Conservation (phyloP, 441 rosid species). For the Populus hybrid region DNA sequence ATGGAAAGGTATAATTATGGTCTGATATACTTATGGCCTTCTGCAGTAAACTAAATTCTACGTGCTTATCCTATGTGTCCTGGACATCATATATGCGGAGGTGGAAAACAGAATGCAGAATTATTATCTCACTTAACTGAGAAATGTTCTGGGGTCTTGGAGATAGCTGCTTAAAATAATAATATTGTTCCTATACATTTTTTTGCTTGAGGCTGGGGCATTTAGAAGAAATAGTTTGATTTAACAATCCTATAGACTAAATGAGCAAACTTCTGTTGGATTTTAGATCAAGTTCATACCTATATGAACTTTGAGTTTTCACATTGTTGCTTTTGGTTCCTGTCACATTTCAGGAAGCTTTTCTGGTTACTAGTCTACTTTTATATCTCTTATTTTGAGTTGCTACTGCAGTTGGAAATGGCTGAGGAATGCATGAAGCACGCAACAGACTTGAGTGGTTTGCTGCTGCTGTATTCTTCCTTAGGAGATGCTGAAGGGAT, state of each 20-base stretch:
- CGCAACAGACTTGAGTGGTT: slow-evolving; percentile 91
- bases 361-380: background rate
- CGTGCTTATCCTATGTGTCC: background rate
- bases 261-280: background rate
- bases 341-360: background rate
- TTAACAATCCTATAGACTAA: background rate
- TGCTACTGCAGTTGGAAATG: slow-evolving; percentile 71
- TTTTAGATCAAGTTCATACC: background rate
- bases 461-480: slow-evolving; percentile 86
- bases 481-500: slow-evolving; percentile 95
- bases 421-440: slow-evolving; percentile 94
- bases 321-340: background rate
- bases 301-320: background rate
- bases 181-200: background rate
- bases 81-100: background rate
- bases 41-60: background rate
- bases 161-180: background rate
- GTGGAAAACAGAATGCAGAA: background rate
- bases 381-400: background rate
- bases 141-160: background rate
- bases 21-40: background rate
- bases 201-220: background rate
- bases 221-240: background rate
- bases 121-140: background rate
- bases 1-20: slow-evolving; percentile 66